These are phyloP conservation scores for Holtermannia corniformis DNA, from an alignment of 768 basidiomycete species.

Conservation along the genomic window DNA sequence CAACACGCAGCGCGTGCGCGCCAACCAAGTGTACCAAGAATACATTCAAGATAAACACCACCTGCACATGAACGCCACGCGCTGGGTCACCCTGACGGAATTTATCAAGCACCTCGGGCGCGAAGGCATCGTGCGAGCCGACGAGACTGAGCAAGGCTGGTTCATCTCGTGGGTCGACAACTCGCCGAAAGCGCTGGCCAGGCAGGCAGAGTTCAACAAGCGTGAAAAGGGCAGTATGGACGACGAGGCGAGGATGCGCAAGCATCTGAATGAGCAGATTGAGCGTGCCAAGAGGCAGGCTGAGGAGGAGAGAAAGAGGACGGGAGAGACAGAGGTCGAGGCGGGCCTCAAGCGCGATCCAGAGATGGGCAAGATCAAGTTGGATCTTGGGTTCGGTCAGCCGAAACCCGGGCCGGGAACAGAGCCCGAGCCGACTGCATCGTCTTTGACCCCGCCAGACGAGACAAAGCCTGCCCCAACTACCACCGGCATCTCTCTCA, in stretches of 20 bases:
- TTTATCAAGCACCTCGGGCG: conserved; percentile 84
- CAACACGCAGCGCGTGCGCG: conserved; percentile 87
- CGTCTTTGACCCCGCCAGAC: neutral
- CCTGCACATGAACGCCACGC: conserved; percentile 95
- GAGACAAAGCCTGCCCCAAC: neutral
- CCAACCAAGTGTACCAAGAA: conserved; percentile 95
- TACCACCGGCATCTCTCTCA: conserved; percentile 9
- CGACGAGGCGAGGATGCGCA: conserved; percentile 88
- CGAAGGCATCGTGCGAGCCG: conserved; percentile 75
- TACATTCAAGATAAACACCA: conserved; percentile 90
- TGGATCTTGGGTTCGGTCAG: conserved; percentile 1
- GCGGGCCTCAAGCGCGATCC: conserved; percentile 30
- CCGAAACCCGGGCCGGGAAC: neutral
- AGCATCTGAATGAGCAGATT: conserved; percentile 85
- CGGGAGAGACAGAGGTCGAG: neutral
- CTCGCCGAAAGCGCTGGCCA: conserved; percentile 85
- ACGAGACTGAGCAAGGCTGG: conserved; percentile 98
- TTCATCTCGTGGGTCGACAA: conserved; percentile 97
- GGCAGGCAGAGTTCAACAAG: conserved; percentile 57
- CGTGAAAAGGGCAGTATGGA: conserved; percentile 84
- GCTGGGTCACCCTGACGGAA: conserved; percentile 96
- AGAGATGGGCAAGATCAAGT: conserved; percentile 30
- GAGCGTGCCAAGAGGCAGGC: conserved; percentile 56
- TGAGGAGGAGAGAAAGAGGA: conserved; percentile 5
- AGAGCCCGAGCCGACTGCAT: neutral